phyloP scores from a whole-genome alignment of 1,284 basidiomycete genomes.

The Tylopilus sp. region DNA sequence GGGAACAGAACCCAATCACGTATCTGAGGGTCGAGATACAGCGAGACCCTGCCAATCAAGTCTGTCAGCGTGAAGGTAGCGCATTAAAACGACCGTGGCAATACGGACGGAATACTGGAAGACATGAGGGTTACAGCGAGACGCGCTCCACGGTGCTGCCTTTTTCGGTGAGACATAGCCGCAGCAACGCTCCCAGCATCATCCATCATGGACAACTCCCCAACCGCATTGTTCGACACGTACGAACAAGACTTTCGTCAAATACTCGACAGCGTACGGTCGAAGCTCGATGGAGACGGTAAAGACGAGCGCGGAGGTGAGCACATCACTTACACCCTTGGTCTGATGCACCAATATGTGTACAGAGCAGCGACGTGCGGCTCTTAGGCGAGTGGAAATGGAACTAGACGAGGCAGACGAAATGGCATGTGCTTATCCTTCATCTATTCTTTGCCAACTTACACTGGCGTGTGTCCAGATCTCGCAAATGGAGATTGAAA shows the following conservation, averaged over 20 bases:
- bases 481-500: constrained; percentile 99
- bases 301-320: constrained; percentile 69
- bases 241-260: constrained; percentile 87
- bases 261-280: constrained; percentile 73
- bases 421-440: constrained; percentile 69
- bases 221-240: constrained; percentile 83
- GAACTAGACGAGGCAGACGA: constrained; percentile 99
- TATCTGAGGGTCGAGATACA: constrained; percentile 95
- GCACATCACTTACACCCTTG: constrained; percentile 27
- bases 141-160: constrained; percentile 28
- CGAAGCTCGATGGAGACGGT: constrained; percentile 74
- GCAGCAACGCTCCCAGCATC: constrained; percentile 29
- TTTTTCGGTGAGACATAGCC: constrained; percentile 40
- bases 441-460: constrained; percentile 8
- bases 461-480: constrained; percentile 61
- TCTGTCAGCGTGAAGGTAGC: constrained; percentile 22
- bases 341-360: constrained; percentile 8
- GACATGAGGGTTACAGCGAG: constrained; percentile 49
- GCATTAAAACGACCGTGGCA: constrained; percentile 15
- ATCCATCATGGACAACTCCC: constrained; percentile 77
- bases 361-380: constrained; percentile 86
- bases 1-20: constrained; percentile 96
- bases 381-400: constrained; percentile 90
- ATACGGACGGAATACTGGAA: constrained; percentile 50
- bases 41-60: constrained; percentile 63